Evolutionary conservation across 495 filamentous ascomycete species (phyloP), one percentile per base, ranked within the genome.

Genomic region (Talaromyces adpressus): DNA sequence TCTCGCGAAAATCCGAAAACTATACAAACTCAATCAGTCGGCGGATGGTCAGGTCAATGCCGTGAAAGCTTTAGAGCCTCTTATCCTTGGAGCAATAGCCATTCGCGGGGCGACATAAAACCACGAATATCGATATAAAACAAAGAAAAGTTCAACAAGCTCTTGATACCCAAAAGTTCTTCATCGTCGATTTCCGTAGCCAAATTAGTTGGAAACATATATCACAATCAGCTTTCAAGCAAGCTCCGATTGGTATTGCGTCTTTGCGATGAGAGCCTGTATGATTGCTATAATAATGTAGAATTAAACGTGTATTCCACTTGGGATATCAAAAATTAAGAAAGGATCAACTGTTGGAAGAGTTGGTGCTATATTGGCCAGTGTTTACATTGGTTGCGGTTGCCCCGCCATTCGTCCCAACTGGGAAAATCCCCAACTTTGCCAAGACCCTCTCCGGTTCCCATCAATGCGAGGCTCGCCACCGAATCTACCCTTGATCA

Each of bases 41-140:
- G 36, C 12, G 6, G 74, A 71, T 61, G 59, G 62, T 18, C 65
- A 51, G 12, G 27, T 20, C 23, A 41, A 62, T 52, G 78, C 75
- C 64, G 77, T 72, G 58, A 80, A 70, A 59, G 80, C 84, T 65
- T 73, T 89, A 47, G 89, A 92, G 71, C 70, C 82, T 25, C 69
- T 86, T 27, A 73, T 90, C 16, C 59, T 94, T 34, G 89, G 88
- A 27, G 78, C 82, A 23, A 91, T 96, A 81, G 91, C 91, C 6
- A 71, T 94, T 69, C 81, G 89, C 58, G 86, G 87, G 27, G 75
- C 80, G 25, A 78, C 77, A 60, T 74, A 66, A 72, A 4, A 57
- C 12, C 25, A 36, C 6, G 29, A 7, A 6, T 20, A 18, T 57
- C 12, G n/a, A 18, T 20, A 57, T 57, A 34, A 12, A 57, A 30